Base-by-base conservation (phyloP, 257 asterid species). In the Prunella vulgaris region DNA sequence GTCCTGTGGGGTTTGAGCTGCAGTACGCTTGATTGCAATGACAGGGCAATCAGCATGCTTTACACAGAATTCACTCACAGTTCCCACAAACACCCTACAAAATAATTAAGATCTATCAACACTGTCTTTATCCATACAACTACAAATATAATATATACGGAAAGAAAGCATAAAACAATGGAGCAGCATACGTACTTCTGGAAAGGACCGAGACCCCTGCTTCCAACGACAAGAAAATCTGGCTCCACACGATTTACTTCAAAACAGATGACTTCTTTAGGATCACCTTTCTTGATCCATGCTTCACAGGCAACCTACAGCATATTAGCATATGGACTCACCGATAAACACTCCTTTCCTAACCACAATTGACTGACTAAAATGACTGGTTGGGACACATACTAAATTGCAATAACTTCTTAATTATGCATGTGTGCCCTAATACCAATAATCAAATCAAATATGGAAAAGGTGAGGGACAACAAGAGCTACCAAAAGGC, bases 191-290 rank as follows among this genome's bases (percentile, higher is more conserved):
- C 77, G 5, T 77, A 85, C 97, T 80, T 87, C 82, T 85, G 96
- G 80, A 89, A 91, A 68, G 97, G 97, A 74, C 93, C 95, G 2
- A 91, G 96, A 60, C 96, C 96, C 77, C 97, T 81, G 85, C 88
- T 80, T 62, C 97, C 97, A 20, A 91, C 86, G 52, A 91, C 93
- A 74, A 91, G 93, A 56, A 91, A 79, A 79, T 91, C 97, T 14
- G 97, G 95, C 40, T 68, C 80, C 38, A 86, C 74, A 5, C 93
- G 93, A 54, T 46, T 74, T 63, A 82, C 96, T 79, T 88, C 96
- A 64, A 73, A 82, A 77, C 95, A 88, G 66, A 91, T 87, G 73
- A 89, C 82, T 76, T 89, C 96, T 75, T 84, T 87, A 10, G 97
- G 82, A 74, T 89, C 93, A 57, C 97, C 97, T 76, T 22, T 79